A percentile compares a stretch with the other conserved stretches of the same genome.
Conservation (phyloP, 2,329 filamentous ascomycete species). For the Didymella glomerata region DNA sequence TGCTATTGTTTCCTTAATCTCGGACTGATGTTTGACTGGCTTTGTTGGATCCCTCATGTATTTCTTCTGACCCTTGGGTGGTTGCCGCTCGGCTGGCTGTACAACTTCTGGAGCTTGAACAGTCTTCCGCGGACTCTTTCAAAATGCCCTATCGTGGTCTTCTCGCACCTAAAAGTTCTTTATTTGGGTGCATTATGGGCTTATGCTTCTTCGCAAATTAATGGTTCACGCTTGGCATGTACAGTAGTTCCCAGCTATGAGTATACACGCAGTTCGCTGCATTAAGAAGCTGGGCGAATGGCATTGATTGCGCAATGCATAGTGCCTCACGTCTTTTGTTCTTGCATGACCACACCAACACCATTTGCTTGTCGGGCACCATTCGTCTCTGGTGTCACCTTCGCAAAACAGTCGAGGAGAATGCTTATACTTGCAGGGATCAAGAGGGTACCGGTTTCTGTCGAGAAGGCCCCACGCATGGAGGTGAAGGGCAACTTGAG, state of each 20-base stretch:
- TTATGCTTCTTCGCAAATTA: slow-evolving; percentile 11
- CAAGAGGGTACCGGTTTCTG: no score
- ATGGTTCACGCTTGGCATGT: slow-evolving; percentile 23
- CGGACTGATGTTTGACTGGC: slow-evolving; percentile 15
- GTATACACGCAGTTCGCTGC: slow-evolving; percentile 7
- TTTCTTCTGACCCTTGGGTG: slow-evolving; percentile 14
- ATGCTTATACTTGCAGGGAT: not conserved
- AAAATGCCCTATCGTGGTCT: slow-evolving; percentile 4
- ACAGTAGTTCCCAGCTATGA: slow-evolving; percentile 17
- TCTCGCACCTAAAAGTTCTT: slow-evolving; percentile 13
- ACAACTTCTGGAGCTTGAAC: slow-evolving; percentile 1
- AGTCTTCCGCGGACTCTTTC: slow-evolving; percentile 7
- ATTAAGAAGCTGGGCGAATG: slow-evolving; percentile 4
- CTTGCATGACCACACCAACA: not conserved
- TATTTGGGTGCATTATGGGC: slow-evolving; percentile 5
- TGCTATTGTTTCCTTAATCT: slow-evolving; percentile 10
- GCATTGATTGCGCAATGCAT: not conserved
- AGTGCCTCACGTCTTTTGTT: not conserved
- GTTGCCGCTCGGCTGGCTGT: slow-evolving; percentile 7
- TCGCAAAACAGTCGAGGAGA: not conserved
- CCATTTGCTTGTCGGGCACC: no score
- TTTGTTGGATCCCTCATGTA: slow-evolving; percentile 18
- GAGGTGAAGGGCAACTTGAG: not conserved
- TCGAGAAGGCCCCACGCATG: not conserved
- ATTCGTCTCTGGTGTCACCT: no score